Evolutionary conservation across 331 rosid genomes (phyloP).

Genomic region (Pyracantha coccinea): DNA sequence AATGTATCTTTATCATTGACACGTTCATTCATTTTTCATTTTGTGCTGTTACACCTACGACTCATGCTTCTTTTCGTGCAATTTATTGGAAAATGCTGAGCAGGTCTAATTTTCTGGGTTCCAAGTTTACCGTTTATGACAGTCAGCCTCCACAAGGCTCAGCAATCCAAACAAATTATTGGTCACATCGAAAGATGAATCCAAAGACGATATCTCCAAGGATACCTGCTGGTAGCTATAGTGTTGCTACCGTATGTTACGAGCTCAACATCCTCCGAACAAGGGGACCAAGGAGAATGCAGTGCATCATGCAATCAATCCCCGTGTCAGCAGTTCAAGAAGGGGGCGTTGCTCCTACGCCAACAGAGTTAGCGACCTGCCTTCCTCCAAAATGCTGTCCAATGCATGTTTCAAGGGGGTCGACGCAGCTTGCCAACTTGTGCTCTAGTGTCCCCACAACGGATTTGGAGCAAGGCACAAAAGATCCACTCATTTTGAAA

Average conservation of each 20-base stretch:
- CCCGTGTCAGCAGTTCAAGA: conserved; percentile 64
- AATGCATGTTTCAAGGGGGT: conserved; percentile 23
- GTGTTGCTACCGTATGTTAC: conserved; percentile 53
- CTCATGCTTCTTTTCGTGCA: background rate
- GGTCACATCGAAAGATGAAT: conserved; percentile 37
- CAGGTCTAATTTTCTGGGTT: conserved; percentile 84
- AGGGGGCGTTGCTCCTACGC: conserved; percentile 75
- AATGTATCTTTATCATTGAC: background rate
- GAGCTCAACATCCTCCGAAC: conserved; percentile 85
- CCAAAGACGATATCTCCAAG: conserved; percentile 51
- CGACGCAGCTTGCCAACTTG: conserved; percentile 31
- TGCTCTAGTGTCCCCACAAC: conserved; percentile 24
- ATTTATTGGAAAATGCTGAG: conserved; percentile 19
- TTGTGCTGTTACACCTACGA: background rate
- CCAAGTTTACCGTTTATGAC: conserved; percentile 59
- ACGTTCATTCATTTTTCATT: background rate
- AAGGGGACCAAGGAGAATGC: conserved; percentile 89
- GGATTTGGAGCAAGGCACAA: conserved; percentile 16
- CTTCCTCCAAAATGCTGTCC: conserved; percentile 21
- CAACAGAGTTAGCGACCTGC: conserved; percentile 38
- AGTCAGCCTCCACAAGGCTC: conserved; percentile 49
- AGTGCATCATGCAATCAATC: conserved; percentile 63
- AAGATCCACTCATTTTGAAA: conserved; percentile 55
- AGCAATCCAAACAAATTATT: conserved; percentile 33
- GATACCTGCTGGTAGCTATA: conserved; percentile 35